Base-by-base conservation (phyloP, 768 basidiomycete species). In the Rhodotorula babjevae region DNA sequence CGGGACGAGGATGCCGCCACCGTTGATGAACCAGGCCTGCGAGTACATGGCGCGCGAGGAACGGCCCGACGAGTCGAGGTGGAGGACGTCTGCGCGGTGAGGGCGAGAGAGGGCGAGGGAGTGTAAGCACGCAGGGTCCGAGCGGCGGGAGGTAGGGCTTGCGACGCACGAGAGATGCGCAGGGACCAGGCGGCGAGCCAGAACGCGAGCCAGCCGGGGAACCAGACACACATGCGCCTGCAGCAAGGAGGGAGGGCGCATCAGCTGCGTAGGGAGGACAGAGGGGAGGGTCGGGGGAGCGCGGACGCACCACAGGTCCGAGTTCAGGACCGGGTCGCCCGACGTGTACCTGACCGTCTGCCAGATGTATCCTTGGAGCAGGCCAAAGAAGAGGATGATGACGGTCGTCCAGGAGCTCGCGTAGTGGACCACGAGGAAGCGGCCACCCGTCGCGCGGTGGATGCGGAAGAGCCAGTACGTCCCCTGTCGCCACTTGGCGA, bases 11-110 rank as follows among this genome's bases (percentile, higher is more conserved):
- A 72, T 2, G 11, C 29, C 67, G 40, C 53, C 33, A 2, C 36
- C 21, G 47, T 72, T 72, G 63, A 68, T 11, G 59, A 72, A 72
- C 27, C 59, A 40, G 1, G 71, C 71, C n/a, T 33, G 27, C 5
- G 67, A 63, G 23, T 65, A 27, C 59, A 68, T 65, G 6, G 67
- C 27, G 19, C 67, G 62, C 1, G 67, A 40, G 2, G 71, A 67
- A 10, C 71, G 63, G 3, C 67, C 71, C 19, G 67, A 49, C 29
- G 71, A 72, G 49, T 72, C 71, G 52, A 68, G 58, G 36, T 72
- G 67, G 2, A 72, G 63, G 18, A 72, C 47, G 53, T 72, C 63
- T 55, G 46, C 18, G 50, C 36, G 36, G 36, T 9, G 36, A 36
- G 36, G 36, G 36, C 36, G 36, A 36, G 36, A 4, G 36, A 9